Percentiles rank a stretch among this genome's conserved stretches.
Conservation (phyloP, 164 flowering plant species). For the Chimonanthus praecox region DNA sequence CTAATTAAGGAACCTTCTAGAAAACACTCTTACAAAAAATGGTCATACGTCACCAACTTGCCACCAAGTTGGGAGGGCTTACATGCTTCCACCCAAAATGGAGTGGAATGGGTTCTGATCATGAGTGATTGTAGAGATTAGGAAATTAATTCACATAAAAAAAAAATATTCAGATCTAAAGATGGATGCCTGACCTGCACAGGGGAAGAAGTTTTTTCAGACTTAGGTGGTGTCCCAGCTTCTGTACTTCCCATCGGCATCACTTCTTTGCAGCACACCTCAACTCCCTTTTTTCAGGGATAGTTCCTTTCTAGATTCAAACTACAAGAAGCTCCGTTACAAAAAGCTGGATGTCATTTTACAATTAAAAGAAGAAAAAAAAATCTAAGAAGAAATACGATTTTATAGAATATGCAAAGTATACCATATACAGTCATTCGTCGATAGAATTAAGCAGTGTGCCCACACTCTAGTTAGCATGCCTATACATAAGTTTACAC, state of each 20-base stretch:
- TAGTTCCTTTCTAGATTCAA: slow-evolving; percentile 1
- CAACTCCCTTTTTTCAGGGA: not conserved
- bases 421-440: not conserved
- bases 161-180: not conserved
- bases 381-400: not conserved
- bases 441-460: too few species aligned
- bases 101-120: too few species aligned
- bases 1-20: too few species aligned
- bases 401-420: too few species aligned
- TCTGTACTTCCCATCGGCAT: slow-evolving; percentile 63
- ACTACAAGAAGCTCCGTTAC: slow-evolving; percentile 10
- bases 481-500: not conserved
- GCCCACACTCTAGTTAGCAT: not conserved
- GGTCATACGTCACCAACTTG: too few species aligned
- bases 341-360: not conserved
- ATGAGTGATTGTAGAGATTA: too few species aligned
- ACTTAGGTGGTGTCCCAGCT: slow-evolving; percentile 49
- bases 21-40: too few species aligned
- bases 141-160: too few species aligned
- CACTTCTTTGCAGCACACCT: not conserved
- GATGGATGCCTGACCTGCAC: slow-evolving; percentile 36
- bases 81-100: too few species aligned
- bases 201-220: slow-evolving; percentile 61
- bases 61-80: too few species aligned
- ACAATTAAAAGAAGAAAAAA: not conserved